Base-by-base conservation (phyloP, 1,284 basidiomycete species). In the Pterulicium gracile region DNA sequence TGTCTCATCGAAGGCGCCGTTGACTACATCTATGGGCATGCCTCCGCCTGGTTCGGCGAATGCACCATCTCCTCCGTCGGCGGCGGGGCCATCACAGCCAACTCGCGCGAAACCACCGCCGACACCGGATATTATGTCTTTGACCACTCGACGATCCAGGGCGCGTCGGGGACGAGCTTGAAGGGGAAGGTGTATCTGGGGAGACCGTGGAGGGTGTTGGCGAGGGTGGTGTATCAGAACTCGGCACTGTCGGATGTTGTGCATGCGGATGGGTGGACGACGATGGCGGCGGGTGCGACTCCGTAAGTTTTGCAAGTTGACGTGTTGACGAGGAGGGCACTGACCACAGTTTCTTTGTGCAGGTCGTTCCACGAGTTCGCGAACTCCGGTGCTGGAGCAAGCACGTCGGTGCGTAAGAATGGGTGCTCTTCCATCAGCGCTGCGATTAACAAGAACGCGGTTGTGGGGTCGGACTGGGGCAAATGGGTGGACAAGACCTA, bases 31-130 rank as follows among this genome's bases (percentile, higher is more conserved):
- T 59, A 58, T 21, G 58, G 58, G 3, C 49, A 47, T 3, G 56
- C 58, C 10, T 56, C 56, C 3, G 56, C 56, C 12, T 59, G 58
- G 58, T 58, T 59, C 40, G 58, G 58, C 14, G 56, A 59, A 49
- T 59, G 58, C 44, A 55, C 51, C 3, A 32, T 59, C 17, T 51
- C 58, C 12, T 55, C 53, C 15, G 50, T 54, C 41, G 58, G 56
- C 1, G 51, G 53, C 27, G 57, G 58, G 15, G 57, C 58, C 2
- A 57, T 59, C 35, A 59, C 58, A 36, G 58, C 58, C 45, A 59
- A 59, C 41, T 59, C 58, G 1, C 43, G 56, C 15, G 44, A 52
- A 24, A 27, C 40, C 4, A 36, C 50, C 12, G 47, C 50, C 3
- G 57, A 56, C 42, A 48, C 55, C 14, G 35, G 50, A 18, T 57